phyloP scores from a whole-genome alignment of 495 filamentous ascomycete species.

The Viridothelium virens region DNA sequence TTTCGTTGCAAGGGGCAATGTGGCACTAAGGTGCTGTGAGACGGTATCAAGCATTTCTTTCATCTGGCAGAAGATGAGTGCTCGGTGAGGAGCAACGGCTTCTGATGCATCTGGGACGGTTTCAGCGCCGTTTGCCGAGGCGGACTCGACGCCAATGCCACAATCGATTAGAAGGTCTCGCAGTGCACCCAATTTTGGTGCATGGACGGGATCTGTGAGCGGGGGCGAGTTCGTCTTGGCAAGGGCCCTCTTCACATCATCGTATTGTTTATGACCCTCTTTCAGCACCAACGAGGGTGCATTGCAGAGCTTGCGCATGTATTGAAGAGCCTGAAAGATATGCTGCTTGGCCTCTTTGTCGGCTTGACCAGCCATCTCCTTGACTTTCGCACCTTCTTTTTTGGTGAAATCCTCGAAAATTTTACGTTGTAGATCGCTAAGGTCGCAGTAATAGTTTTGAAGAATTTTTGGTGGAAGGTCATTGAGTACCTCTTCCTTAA shows the following conservation, averaged over 20 bases:
- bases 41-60: conserved; percentile 99
- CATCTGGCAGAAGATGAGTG: conserved; percentile 97
- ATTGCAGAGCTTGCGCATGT: conserved; percentile 99
- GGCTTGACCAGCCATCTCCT: conserved; percentile 62
- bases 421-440: conserved; percentile 87
- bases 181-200: conserved; percentile 84
- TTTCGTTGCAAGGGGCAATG: conserved; percentile 80
- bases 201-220: conserved; percentile 77
- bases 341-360: conserved; percentile 94
- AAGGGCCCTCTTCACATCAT: conserved; percentile 68
- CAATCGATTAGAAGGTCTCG: conserved; percentile 88
- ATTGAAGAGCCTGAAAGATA: conserved; percentile 97
- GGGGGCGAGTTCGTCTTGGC: conserved; percentile 54
- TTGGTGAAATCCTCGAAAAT: conserved; percentile 94
- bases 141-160: conserved; percentile 67
- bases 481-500: conserved; percentile 96
- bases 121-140: conserved; percentile 28
- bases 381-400: conserved; percentile 77
- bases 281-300: conserved; percentile 94
- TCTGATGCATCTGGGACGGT: conserved; percentile 59
- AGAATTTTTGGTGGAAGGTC: conserved; percentile 97
- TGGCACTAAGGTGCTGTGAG: conserved; percentile 64
- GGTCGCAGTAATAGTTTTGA: conserved; percentile 99
- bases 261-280: conserved; percentile 83
- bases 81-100: conserved; percentile 89